Conservation (phyloP, 1,139 yeast genomes). For the Pichia kudriavzevii region DNA sequence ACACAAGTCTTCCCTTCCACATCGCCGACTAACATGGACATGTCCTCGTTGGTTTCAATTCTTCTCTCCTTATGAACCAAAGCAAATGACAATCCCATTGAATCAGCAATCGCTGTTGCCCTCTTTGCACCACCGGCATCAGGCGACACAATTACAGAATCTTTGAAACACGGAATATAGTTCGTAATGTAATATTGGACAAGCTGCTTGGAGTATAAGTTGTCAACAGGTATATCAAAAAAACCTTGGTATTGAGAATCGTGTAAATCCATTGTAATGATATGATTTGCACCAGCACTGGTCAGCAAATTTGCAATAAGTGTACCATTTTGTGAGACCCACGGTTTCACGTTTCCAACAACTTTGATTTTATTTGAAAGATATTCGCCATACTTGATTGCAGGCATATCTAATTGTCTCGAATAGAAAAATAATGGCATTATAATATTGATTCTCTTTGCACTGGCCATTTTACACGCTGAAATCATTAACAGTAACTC, state of each 20-base stretch:
- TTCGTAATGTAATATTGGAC: slow-evolving; percentile 73
- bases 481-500: slow-evolving; percentile 83
- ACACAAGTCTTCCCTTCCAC: slow-evolving; percentile 80
- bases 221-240: slow-evolving; percentile 89
- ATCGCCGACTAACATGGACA: slow-evolving; percentile 79
- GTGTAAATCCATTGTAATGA: slow-evolving; percentile 95
- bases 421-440: slow-evolving; percentile 93
- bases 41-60: slow-evolving; percentile 31
- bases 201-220: slow-evolving; percentile 77
- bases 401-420: slow-evolving; percentile 94
- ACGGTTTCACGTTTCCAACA: slow-evolving; percentile 67
- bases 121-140: slow-evolving; percentile 98
- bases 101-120: slow-evolving; percentile 90
- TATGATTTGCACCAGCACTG: slow-evolving; percentile 93
- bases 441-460: slow-evolving; percentile 88
- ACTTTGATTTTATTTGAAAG: slow-evolving; percentile 16
- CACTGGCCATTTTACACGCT: slow-evolving; percentile 95
- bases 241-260: slow-evolving; percentile 95
- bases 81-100: slow-evolving; percentile 83
- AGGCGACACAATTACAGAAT: slow-evolving; percentile 85
- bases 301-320: slow-evolving; percentile 81
- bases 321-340: slow-evolving; percentile 96
- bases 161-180: slow-evolving; percentile 63
- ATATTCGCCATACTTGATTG: slow-evolving; percentile 23
- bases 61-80: slow-evolving; percentile 92